Evolutionary conservation across 176 grass and related monocot genomes (phyloP).

Genomic region (Ensete ventricosum): DNA sequence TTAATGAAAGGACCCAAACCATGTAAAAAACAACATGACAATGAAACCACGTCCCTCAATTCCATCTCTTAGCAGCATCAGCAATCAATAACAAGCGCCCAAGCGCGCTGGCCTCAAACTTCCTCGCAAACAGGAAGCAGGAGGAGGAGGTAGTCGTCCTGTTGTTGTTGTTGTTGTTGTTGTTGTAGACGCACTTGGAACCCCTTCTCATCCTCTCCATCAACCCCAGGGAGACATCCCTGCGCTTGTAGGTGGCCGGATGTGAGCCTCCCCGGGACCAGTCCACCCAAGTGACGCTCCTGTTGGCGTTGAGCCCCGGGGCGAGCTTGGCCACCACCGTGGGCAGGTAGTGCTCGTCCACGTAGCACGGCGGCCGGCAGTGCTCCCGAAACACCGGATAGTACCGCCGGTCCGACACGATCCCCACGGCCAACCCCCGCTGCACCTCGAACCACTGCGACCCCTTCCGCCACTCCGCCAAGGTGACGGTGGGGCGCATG

Average conservation of each 20-base stretch:
- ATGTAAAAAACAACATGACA: no score
- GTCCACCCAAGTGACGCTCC: slow-evolving; percentile 28
- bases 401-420: slow-evolving; percentile 24
- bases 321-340: slow-evolving; percentile 25
- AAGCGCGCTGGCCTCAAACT: slow-evolving; percentile 26
- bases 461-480: slow-evolving; percentile 37
- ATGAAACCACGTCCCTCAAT: no score
- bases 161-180: not conserved
- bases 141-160: not conserved
- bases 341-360: slow-evolving; percentile 37
- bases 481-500: slow-evolving; percentile 9
- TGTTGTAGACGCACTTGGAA: slow-evolving; percentile 5
- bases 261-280: slow-evolving; percentile 25
- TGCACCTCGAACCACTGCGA: slow-evolving; percentile 38
- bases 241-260: slow-evolving; percentile 10
- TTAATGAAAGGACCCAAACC: no score
- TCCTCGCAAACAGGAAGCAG: slow-evolving; percentile 40
- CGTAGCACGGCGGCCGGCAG: slow-evolving; percentile 28
- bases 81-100: slow-evolving; percentile 23
- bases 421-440: slow-evolving; percentile 13
- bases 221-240: slow-evolving; percentile 16
- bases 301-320: slow-evolving; percentile 15
- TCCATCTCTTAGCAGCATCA: not conserved
- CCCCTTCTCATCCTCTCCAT: slow-evolving; percentile 14
- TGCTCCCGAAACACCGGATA: slow-evolving; percentile 21